phyloP scores from a whole-genome alignment of 2,329 filamentous ascomycete species.

The Ilyonectria sp. region DNA sequence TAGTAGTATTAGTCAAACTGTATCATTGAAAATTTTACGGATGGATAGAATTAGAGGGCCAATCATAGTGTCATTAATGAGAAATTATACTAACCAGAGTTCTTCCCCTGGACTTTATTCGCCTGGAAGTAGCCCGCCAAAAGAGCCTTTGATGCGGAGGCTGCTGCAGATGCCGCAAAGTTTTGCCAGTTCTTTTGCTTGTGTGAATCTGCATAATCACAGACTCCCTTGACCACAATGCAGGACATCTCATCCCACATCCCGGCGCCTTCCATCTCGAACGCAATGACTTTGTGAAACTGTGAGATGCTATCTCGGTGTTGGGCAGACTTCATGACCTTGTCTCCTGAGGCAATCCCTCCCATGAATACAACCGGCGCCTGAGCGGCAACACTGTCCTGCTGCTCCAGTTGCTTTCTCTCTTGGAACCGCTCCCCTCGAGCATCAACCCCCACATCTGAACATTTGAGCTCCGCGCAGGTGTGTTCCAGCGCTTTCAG shows the following conservation, averaged over 20 bases:
- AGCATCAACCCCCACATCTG: conserved; percentile 38
- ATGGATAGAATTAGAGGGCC: background rate
- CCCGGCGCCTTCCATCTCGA: conserved; percentile 28
- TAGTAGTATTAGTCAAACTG: conserved; percentile 44
- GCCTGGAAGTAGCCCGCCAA: background rate
- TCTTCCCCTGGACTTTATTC: background rate
- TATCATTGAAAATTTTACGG: background rate
- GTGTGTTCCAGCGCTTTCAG: conserved; percentile 15
- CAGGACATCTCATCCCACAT: conserved; percentile 17
- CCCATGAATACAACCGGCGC: conserved; percentile 53
- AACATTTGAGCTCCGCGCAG: conserved; percentile 32
- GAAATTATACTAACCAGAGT: background rate
- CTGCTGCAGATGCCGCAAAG: conserved; percentile 21
- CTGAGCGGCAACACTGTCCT: conserved; percentile 35
- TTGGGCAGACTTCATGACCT: conserved; percentile 55
- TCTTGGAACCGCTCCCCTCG: background rate
- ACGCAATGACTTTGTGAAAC: background rate
- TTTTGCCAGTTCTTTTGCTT: conserved; percentile 28
- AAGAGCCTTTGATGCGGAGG: conserved; percentile 8
- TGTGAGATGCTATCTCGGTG: conserved; percentile 5
- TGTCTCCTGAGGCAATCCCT: conserved; percentile 20
- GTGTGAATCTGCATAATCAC: conserved; percentile 26
- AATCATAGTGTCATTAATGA: background rate
- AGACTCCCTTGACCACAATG: conserved; percentile 20
- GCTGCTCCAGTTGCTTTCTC: conserved; percentile 19